phyloP scores from a whole-genome alignment of 306 rosid species.

The Medicago arabica region DNA sequence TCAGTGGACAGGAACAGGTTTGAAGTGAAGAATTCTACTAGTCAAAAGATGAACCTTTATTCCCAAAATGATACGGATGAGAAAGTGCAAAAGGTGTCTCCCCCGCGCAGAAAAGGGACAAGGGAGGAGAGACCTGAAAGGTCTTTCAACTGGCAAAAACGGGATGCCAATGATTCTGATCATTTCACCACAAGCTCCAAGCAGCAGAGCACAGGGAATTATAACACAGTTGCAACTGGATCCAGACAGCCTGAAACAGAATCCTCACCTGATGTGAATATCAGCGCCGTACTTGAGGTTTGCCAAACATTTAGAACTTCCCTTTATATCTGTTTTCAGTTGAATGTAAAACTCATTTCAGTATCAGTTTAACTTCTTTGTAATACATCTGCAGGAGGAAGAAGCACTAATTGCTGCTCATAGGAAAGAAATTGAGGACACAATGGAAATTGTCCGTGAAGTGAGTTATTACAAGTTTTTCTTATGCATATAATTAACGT shows the following conservation, averaged over 20 bases:
- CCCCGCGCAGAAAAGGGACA: constrained; percentile 77
- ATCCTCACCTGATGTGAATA: constrained; percentile 69
- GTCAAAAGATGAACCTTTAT: constrained; percentile 61
- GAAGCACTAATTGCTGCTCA: constrained; percentile 95
- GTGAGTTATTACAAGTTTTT: constrained; percentile 56
- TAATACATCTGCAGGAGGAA: constrained; percentile 72
- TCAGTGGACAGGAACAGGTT: constrained; percentile 63
- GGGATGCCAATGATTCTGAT: constrained; percentile 64
- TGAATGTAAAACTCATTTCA: constrained; percentile 25
- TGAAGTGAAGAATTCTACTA: constrained; percentile 67
- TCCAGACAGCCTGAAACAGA: constrained; percentile 67
- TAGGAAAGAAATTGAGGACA: constrained; percentile 96
- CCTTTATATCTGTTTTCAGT: neutral
- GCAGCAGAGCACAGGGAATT: constrained; percentile 57
- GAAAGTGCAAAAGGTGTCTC: constrained; percentile 83
- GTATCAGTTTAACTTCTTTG: constrained; percentile 40
- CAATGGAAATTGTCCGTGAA: constrained; percentile 99
- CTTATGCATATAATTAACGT: neutral
- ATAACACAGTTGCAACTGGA: constrained; percentile 51
- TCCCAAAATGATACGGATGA: constrained; percentile 70
- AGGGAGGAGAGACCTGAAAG: constrained; percentile 85
- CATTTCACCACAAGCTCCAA: constrained; percentile 62
- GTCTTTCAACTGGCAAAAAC: constrained; percentile 61
- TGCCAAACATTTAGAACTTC: constrained; percentile 43
- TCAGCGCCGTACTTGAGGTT: constrained; percentile 87